These are phyloP conservation scores for Gossypium gossypioides DNA, from an alignment of 441 rosid species.

Conservation along the genomic window DNA sequence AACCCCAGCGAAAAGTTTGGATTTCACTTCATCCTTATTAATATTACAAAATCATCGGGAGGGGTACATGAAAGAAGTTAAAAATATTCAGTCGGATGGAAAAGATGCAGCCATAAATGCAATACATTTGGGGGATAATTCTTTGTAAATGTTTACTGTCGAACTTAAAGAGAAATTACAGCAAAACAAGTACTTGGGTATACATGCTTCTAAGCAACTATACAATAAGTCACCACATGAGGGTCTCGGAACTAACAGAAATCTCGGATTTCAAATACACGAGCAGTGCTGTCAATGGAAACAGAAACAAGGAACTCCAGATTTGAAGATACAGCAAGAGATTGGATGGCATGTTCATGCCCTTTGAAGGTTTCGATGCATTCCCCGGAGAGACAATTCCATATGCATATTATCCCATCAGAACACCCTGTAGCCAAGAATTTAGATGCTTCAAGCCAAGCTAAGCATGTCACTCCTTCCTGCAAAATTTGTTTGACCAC, in stretches of 20 bases:
- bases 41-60: too few relatives aligned
- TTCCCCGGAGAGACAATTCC: conserved; percentile 73
- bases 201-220: background rate
- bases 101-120: background rate
- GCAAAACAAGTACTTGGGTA: background rate
- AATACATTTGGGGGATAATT: background rate
- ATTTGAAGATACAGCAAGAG: conserved; percentile 41
- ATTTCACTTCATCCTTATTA: too few relatives aligned
- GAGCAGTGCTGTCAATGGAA: conserved; percentile 56
- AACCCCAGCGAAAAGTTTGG: too few relatives aligned
- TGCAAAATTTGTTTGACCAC: conserved; percentile 18
- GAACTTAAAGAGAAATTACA: background rate
- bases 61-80: too few relatives aligned
- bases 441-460: conserved; percentile 61
- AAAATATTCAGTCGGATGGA: background rate
- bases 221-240: background rate
- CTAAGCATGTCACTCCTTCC: conserved; percentile 68
- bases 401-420: conserved; percentile 58
- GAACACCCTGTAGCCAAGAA: conserved; percentile 62
- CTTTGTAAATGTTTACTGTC: background rate
- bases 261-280: conserved; percentile 59
- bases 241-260: conserved; percentile 20
- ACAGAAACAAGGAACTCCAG: conserved; percentile 51
- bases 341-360: conserved; percentile 46
- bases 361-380: conserved; percentile 55